These are phyloP conservation scores for Talaromyces marneffei DNA, from an alignment of 2,329 filamentous ascomycete species.

Conservation along the genomic window DNA sequence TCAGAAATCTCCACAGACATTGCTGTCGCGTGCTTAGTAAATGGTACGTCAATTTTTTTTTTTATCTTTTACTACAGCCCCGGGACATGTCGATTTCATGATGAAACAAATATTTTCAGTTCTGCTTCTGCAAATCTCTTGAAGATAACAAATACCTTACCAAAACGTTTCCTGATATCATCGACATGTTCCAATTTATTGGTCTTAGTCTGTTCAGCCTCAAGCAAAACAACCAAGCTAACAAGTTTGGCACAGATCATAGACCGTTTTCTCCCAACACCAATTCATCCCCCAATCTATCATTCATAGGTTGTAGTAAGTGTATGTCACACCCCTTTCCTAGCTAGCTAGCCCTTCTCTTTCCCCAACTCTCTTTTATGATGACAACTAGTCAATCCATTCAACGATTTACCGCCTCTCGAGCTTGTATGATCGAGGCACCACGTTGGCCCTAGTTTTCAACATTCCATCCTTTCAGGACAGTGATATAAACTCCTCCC, in stretches of 20 bases:
- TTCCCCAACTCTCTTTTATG: constrained; percentile 34
- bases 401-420: constrained; percentile 49
- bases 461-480: constrained; percentile 21
- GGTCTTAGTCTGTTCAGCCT: neutral
- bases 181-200: constrained; percentile 7
- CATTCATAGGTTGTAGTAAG: neutral
- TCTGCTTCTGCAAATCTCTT: constrained; percentile 57
- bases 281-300: neutral
- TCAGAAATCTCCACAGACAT: neutral
- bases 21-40: neutral
- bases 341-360: constrained; percentile 8
- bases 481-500: constrained; percentile 30
- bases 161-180: constrained; percentile 46
- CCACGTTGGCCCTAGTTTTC: constrained; percentile 12
- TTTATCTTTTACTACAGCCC: neutral
- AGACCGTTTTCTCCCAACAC: neutral
- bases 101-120: constrained; percentile 53
- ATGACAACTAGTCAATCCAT: constrained; percentile 60
- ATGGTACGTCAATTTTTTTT: constrained; percentile 1
- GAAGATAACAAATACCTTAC: constrained; percentile 56
- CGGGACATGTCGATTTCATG: constrained; percentile 25
- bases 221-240: neutral
- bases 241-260: neutral
- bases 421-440: constrained; percentile 20
- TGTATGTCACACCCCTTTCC: constrained; percentile 5